These are phyloP conservation scores for Pyrus bretschneideri DNA, from an alignment of 306 rosid species.

Conservation along the genomic window DNA sequence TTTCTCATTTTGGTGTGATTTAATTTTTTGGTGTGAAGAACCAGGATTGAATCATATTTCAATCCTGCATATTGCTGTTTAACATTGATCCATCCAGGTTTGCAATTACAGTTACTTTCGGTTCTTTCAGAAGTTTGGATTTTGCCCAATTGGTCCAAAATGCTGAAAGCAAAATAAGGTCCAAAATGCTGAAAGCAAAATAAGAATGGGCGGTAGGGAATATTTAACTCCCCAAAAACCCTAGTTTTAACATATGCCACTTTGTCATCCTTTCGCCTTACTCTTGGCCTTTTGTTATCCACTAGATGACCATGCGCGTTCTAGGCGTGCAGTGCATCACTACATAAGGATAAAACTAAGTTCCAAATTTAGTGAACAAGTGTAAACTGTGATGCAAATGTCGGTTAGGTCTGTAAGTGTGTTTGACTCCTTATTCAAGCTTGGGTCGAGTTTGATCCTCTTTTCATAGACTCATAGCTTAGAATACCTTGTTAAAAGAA, in stretches of 20 bases:
- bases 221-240: not conserved
- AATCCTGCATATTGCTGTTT: too few relatives aligned
- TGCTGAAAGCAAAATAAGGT: too few relatives aligned
- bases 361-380: too few relatives aligned
- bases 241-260: not conserved
- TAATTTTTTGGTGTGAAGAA: too few relatives aligned
- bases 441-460: not conserved
- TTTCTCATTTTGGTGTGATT: too few relatives aligned
- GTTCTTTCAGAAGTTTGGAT: constrained; percentile 1
- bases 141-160: not conserved
- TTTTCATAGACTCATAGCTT: too few relatives aligned
- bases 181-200: not conserved
- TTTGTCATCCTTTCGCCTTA: not conserved
- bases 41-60: too few relatives aligned
- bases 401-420: not conserved
- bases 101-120: not conserved
- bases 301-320: not conserved
- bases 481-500: too few relatives aligned
- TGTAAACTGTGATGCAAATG: not conserved
- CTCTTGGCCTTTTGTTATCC: not conserved
- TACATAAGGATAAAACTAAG: too few relatives aligned
- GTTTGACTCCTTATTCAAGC: not conserved
- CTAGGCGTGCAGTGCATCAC: too few relatives aligned
- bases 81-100: too few relatives aligned
- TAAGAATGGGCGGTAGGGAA: not conserved